Evolutionary conservation across 257 asterid species (phyloP), one percentile per base, ranked within the genome.

Genomic region (Ballota nigra): DNA sequence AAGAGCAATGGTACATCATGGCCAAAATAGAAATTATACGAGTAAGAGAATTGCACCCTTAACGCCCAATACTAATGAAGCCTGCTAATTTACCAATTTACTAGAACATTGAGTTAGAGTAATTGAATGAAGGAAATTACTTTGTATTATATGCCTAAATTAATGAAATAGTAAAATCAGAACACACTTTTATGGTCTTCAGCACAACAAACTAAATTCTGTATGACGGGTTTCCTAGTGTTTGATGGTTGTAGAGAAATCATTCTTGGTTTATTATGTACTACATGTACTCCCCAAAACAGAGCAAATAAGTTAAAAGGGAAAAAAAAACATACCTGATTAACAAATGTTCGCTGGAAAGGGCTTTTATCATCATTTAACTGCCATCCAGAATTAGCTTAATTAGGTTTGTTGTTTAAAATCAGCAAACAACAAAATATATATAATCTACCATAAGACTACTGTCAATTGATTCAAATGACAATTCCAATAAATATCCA

Each of bases 281-380:
- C 18, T 24, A 22, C 58, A 19, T 15, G 29, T 38, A 8, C 7
- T 41, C 36, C 34, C 53, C 74, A 19, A 51, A 52, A 52, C 23
- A 18, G 26, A 52, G 26, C 13, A 40, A 40, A 40, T n/a, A 40
- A 40, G 47, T 40, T 40, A 40, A 40, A 40, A 40, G 15, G 47
- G n/a, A 4, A 4, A 1, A 2, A 36, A 40, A 1, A 40, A 40
- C 2, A 10, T 86, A 90, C 98, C 98, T 92, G 98, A 80, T 88
- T 90, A 72, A 90, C 97, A 78, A 90, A 92, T 75, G 96, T 90
- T 75, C 97, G 82, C 74, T 88, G 98, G 82, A 90, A 92, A 77
- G 98, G 98, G 78, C 98, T 92, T 81, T 84, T 92, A 73, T 87
- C 96, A 67, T 79, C 90, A 71, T 89, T 92, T 82, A 92, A 84